phyloP scores from a whole-genome alignment of 768 basidiomycete species.

The Sutorius australiensis region DNA sequence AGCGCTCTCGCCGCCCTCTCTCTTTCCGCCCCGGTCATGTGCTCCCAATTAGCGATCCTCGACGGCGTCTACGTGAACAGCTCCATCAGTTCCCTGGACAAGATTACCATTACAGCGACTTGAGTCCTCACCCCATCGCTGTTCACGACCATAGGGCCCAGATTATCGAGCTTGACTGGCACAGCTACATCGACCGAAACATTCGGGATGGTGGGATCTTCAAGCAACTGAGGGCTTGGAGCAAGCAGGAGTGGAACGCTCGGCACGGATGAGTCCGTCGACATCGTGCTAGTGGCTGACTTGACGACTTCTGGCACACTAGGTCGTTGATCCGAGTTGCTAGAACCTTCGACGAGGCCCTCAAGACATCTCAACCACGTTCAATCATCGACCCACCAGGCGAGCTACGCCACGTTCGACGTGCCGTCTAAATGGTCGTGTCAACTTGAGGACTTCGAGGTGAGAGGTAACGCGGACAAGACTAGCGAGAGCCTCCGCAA shows the following conservation, averaged over 20 bases:
- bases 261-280: slow-evolving; percentile 1
- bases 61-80: slow-evolving; percentile 49
- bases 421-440: background rate
- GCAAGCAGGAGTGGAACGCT: slow-evolving; percentile 9
- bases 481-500: background rate
- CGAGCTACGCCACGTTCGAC: background rate
- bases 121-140: slow-evolving; percentile 51
- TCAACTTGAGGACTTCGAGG: background rate
- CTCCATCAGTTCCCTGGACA: background rate
- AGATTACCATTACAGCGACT: background rate
- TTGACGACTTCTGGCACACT: background rate
- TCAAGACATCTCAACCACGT: background rate
- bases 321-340: background rate
- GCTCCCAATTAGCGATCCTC: slow-evolving; percentile 61
- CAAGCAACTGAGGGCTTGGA: slow-evolving; percentile 4
- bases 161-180: slow-evolving; percentile 49
- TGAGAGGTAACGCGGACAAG: background rate
- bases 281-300: background rate
- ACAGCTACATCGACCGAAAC: slow-evolving; percentile 16
- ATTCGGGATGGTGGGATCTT: slow-evolving; percentile 8
- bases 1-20: slow-evolving; percentile 55
- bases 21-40: slow-evolving; percentile 53
- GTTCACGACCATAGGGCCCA: slow-evolving; percentile 69
- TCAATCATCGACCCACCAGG: background rate
- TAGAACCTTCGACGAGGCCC: background rate